A percentile compares a stretch with the other conserved stretches of the same genome.
phyloP scores from a whole-genome alignment of 2,329 filamentous ascomycete species.

The Diaporthe amygdali region DNA sequence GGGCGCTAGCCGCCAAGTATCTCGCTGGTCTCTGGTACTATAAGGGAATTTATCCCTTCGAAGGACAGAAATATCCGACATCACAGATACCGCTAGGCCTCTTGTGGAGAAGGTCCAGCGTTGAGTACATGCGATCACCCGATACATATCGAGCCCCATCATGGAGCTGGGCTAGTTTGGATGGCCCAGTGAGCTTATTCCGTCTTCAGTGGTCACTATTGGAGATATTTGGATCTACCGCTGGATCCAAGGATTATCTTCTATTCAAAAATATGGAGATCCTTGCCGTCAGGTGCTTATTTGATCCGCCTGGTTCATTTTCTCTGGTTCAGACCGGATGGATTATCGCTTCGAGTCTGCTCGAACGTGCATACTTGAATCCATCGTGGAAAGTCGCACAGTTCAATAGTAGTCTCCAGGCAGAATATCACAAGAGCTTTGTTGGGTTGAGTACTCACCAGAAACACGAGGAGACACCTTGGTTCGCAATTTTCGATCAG shows the following conservation, averaged over 20 bases:
- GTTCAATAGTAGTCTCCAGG: accelerated
- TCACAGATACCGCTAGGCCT: background rate
- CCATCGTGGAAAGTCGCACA: accelerated
- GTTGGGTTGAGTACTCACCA: background rate
- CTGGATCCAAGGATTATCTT: background rate
- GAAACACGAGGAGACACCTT: background rate
- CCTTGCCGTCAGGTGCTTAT: background rate
- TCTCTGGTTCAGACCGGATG: background rate
- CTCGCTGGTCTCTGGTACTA: background rate
- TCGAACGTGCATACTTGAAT: background rate
- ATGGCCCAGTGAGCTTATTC: background rate
- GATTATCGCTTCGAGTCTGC: background rate
- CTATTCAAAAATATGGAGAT: background rate
- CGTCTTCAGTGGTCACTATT: background rate
- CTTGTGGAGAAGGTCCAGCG: background rate
- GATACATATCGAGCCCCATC: background rate
- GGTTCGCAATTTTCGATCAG: background rate
- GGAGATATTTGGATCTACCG: accelerated
- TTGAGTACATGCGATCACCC: background rate
- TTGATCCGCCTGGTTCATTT: background rate
- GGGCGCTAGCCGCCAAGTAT: background rate
- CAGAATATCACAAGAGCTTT: accelerated
- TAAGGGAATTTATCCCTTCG: background rate
- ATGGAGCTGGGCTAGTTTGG: background rate
- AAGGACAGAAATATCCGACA: background rate